A percentile compares a stretch with the other conserved stretches of the same genome.
Evolutionary conservation across 2,329 filamentous ascomycete genomes (phyloP).

Genomic region (Ophiocordyceps polyrhachis-furcata): DNA sequence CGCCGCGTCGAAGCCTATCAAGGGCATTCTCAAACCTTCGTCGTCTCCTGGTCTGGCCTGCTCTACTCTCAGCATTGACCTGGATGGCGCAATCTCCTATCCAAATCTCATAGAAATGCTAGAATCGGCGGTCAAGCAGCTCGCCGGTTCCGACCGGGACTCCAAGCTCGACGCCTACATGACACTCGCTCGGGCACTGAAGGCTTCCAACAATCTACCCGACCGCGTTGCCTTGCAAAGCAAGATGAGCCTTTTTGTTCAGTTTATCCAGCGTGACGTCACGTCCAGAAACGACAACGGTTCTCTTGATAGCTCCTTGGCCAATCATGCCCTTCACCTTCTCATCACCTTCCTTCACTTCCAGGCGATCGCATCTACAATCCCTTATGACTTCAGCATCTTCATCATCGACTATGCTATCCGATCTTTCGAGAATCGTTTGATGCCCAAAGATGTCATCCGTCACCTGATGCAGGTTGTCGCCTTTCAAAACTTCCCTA

Average conservation of each 20-base stretch:
- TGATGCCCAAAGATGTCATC: constrained; percentile 56
- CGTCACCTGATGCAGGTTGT: constrained; percentile 68
- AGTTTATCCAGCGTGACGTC: constrained; percentile 73
- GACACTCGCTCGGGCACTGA: constrained; percentile 56
- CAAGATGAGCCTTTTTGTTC: constrained; percentile 59
- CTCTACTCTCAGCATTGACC: constrained; percentile 20
- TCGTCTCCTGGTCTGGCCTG: constrained; percentile 27
- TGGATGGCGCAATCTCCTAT: constrained; percentile 17
- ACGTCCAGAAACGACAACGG: constrained; percentile 38
- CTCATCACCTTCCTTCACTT: constrained; percentile 62
- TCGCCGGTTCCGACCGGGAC: constrained; percentile 54
- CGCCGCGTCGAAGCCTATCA: constrained; percentile 26
- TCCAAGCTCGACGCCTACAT: constrained; percentile 73
- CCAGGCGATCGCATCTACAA: constrained; percentile 45
- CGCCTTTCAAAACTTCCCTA: constrained; percentile 59
- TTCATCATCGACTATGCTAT: constrained; percentile 73
- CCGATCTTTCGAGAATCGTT: constrained; percentile 47
- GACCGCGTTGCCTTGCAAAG: constrained; percentile 52
- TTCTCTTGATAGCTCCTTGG: constrained; percentile 46
- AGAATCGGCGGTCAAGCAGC: constrained; percentile 64
- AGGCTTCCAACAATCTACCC: constrained; percentile 66
- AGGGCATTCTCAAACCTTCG: constrained; percentile 63
- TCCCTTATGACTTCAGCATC: constrained; percentile 60
- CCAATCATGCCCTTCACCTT: constrained; percentile 60
- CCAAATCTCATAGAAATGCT: constrained; percentile 60